These are phyloP conservation scores for Calocybe indica DNA, from an alignment of 768 basidiomycete genomes.

Conservation along the genomic window DNA sequence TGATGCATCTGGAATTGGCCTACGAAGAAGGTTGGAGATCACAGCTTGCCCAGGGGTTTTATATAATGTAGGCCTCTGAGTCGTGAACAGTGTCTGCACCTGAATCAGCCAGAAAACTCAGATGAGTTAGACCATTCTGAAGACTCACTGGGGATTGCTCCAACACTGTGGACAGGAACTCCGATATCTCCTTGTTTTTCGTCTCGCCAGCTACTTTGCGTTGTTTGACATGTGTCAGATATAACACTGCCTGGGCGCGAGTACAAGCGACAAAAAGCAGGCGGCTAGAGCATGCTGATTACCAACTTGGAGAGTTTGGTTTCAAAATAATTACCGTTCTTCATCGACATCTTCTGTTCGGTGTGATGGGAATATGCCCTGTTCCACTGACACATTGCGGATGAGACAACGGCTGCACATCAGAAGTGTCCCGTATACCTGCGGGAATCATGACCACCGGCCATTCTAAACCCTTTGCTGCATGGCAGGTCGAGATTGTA, in stretches of 20 bases:
- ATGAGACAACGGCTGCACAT: not conserved
- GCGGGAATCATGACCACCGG: slow-evolving; percentile 81
- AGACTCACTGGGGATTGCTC: slow-evolving; percentile 36
- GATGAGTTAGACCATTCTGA: too few relatives aligned
- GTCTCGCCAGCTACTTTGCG: slow-evolving; percentile 21
- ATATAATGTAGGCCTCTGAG: slow-evolving; percentile 35
- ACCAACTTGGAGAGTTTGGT: not conserved
- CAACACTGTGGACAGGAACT: slow-evolving; percentile 46
- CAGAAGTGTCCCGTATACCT: slow-evolving; percentile 27
- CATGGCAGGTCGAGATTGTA: slow-evolving; percentile 47
- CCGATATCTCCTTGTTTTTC: slow-evolving; percentile 45
- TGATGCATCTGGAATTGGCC: slow-evolving; percentile 35
- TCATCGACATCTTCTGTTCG: slow-evolving; percentile 73
- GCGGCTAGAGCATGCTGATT: slow-evolving; percentile 40
- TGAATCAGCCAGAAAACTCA: not conserved
- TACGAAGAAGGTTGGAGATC: slow-evolving; percentile 48
- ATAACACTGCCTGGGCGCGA: slow-evolving; percentile 68
- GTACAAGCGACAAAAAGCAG: slow-evolving; percentile 88
- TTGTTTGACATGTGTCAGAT: slow-evolving; percentile 36
- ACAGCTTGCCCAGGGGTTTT: slow-evolving; percentile 33
- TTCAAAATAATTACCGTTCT: slow-evolving; percentile 51
- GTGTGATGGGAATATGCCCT: slow-evolving; percentile 71
- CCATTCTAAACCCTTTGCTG: slow-evolving; percentile 91
- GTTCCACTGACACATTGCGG: slow-evolving; percentile 45
- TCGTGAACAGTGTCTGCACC: slow-evolving; percentile 36